Percentiles rank a stretch among this genome's conserved stretches.
Conservation (phyloP, 352 stramenopile genomes). For the Phytophthora pini region DNA sequence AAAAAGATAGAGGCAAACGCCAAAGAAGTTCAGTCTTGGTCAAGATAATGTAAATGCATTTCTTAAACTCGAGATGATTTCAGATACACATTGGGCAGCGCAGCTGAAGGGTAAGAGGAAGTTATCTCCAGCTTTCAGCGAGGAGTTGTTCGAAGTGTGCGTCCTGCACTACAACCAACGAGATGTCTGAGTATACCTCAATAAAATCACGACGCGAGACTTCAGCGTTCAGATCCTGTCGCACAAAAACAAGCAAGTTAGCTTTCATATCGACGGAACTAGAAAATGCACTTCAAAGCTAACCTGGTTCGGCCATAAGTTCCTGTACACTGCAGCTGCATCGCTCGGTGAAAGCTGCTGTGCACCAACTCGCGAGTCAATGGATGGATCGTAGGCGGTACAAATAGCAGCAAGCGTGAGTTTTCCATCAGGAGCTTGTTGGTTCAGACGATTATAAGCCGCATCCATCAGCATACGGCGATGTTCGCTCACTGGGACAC, state of each 20-base stretch:
- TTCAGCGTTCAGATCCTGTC: conserved; percentile 32
- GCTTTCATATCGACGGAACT: neutral
- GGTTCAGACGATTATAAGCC: conserved; percentile 53
- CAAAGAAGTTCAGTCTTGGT: conserved; percentile 23
- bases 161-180: conserved; percentile 62
- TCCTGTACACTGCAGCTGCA: conserved; percentile 51
- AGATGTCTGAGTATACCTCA: conserved; percentile 79
- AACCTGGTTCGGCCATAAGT: conserved; percentile 50
- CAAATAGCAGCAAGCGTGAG: conserved; percentile 55
- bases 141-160: conserved; percentile 72
- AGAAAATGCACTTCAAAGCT: neutral
- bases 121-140: conserved; percentile 71
- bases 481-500: conserved; percentile 35
- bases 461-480: conserved; percentile 49
- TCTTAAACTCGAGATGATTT: conserved; percentile 1
- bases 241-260: conserved; percentile 1
- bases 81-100: too few species aligned
- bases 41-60: conserved; percentile 6
- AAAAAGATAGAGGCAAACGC: conserved; percentile 52
- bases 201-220: conserved; percentile 66
- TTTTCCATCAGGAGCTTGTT: conserved; percentile 35
- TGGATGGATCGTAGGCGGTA: conserved; percentile 58
- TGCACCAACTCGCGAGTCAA: conserved; percentile 62
- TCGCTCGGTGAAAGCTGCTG: conserved; percentile 43
- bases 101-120: too few species aligned